A percentile compares a stretch with the other conserved stretches of the same genome.
Conservation (phyloP, 805 yeast genomes). For the Tetrapisispora taiwanensis region DNA sequence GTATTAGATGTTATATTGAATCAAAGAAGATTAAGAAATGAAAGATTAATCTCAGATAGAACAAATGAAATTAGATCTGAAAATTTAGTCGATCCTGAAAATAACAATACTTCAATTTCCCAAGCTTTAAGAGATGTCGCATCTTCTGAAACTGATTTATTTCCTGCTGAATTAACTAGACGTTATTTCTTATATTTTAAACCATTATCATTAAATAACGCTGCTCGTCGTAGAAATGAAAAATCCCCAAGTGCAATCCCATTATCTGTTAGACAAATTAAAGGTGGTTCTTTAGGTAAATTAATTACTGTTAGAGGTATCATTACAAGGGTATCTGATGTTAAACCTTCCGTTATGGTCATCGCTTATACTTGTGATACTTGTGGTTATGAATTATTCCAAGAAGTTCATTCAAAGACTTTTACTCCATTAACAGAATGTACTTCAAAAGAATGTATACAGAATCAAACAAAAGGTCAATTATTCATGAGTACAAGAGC, state of each 20-base stretch:
- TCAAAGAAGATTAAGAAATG: constrained; percentile 79
- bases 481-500: constrained; percentile 90
- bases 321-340: constrained; percentile 91
- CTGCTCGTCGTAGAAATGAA: constrained; percentile 21
- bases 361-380: constrained; percentile 96
- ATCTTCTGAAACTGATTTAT: constrained; percentile 41
- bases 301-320: constrained; percentile 88
- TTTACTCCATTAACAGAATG: constrained; percentile 87
- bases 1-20: constrained; percentile 88
- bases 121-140: constrained; percentile 28
- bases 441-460: constrained; percentile 66
- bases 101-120: constrained; percentile 15
- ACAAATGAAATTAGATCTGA: constrained; percentile 48
- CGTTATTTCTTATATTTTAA: constrained; percentile 79
- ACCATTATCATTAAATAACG: constrained; percentile 47
- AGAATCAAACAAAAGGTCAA: constrained; percentile 78
- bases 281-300: constrained; percentile 74
- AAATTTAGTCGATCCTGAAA: constrained; percentile 21
- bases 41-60: constrained; percentile 56
- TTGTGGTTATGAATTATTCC: constrained; percentile 94
- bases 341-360: constrained; percentile 82
- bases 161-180: constrained; percentile 80
- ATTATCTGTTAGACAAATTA: constrained; percentile 80
- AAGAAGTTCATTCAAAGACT: constrained; percentile 76
- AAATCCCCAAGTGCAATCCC: constrained; percentile 28